Conservation (phyloP, 768 basidiomycete genomes). For the Russula foetens region DNA sequence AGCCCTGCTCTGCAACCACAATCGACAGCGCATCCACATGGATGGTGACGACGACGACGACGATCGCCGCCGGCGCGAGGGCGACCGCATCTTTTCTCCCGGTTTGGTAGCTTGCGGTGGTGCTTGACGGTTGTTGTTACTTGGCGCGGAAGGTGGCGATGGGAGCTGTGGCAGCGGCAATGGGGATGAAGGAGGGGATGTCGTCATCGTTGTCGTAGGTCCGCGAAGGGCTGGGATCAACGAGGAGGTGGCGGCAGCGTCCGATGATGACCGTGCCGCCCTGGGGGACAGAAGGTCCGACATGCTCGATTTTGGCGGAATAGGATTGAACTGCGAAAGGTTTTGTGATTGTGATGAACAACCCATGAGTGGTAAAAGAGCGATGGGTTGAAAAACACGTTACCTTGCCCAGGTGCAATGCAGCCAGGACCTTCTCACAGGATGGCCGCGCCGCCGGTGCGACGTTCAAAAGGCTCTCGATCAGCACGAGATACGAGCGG, state of each 20-base stretch:
- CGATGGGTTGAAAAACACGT: constrained; percentile 24
- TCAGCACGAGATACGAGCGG: constrained; percentile 55
- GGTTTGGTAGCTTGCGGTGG: not conserved
- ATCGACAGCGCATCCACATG: not conserved
- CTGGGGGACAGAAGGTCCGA: constrained; percentile 9
- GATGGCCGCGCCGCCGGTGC: constrained; percentile 55
- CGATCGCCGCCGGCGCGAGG: too few species aligned
- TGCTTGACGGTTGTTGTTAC: not conserved
- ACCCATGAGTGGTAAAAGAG: not conserved
- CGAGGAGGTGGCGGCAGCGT: constrained; percentile 8
- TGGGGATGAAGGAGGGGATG: not conserved
- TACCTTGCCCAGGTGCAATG: constrained; percentile 68
- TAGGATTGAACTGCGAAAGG: constrained; percentile 10
- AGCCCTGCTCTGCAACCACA: not conserved
- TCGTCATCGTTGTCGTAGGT: not conserved
- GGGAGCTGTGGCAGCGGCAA: not conserved
- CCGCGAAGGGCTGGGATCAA: constrained; percentile 13
- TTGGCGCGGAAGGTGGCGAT: constrained; percentile 16
- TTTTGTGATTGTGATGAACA: too few species aligned
- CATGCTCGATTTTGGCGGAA: constrained; percentile 8
- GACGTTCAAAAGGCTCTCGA: constrained; percentile 64
- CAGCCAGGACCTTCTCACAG: constrained; percentile 61
- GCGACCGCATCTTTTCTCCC: not conserved
- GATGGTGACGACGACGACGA: not conserved
- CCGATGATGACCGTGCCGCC: constrained; percentile 3